phyloP scores from a whole-genome alignment of 1,284 basidiomycete species.

The Cystobasidium slooffiae region DNA sequence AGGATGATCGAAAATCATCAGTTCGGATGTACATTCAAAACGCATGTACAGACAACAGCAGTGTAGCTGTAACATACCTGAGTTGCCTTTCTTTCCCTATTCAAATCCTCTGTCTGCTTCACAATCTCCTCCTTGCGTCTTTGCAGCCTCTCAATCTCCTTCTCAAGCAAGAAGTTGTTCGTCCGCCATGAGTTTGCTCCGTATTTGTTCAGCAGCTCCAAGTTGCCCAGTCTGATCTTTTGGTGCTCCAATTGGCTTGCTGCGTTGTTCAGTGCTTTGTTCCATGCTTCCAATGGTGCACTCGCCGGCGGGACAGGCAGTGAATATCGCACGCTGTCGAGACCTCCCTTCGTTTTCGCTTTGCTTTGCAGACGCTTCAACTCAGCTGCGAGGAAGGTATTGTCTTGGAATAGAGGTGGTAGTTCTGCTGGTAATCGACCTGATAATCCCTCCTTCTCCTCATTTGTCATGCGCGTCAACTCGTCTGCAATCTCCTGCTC shows the following conservation, averaged over 20 bases:
- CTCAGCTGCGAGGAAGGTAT: conserved; percentile 28
- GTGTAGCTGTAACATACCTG: conserved; percentile 64
- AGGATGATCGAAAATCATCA: background rate
- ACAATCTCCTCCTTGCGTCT: conserved; percentile 71
- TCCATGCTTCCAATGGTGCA: conserved; percentile 77
- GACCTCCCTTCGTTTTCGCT: conserved; percentile 19
- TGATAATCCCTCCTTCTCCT: conserved; percentile 22
- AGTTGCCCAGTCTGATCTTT: conserved; percentile 81
- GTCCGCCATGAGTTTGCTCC: conserved; percentile 89
- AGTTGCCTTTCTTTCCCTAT: conserved; percentile 79
- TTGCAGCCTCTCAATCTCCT: conserved; percentile 74
- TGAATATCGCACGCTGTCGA: conserved; percentile 81
- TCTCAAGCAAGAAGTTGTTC: conserved; percentile 84
- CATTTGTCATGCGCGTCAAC: conserved; percentile 10
- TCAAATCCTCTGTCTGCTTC: conserved; percentile 77
- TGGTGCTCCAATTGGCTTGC: conserved; percentile 89
- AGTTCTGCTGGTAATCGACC: conserved; percentile 33
- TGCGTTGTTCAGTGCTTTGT: conserved; percentile 74
- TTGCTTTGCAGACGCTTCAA: conserved; percentile 37
- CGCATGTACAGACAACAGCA: conserved; percentile 44
- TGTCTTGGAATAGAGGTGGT: conserved; percentile 15
- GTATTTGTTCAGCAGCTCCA: conserved; percentile 81
- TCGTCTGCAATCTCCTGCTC: conserved; percentile 33
- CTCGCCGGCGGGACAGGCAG: conserved; percentile 71
- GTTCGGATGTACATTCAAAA: background rate